phyloP scores from a whole-genome alignment of 768 basidiomycete genomes.

The Calocera cornea region DNA sequence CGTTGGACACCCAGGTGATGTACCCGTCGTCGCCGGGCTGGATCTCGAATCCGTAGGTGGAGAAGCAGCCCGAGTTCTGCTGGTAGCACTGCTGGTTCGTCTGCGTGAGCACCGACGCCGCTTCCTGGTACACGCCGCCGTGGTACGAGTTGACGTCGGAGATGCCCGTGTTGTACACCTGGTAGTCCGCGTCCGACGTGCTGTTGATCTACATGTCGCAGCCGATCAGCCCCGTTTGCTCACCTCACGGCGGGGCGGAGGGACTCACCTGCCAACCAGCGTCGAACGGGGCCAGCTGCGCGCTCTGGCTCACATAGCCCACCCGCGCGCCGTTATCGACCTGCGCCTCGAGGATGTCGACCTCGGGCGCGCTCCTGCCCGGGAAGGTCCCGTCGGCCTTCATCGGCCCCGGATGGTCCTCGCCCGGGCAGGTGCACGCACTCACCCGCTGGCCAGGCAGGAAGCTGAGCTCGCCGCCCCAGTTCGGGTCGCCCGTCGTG shows the following conservation, averaged over 20 bases:
- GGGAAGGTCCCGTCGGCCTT: conserved; percentile 29
- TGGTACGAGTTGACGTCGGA: conserved; percentile 53
- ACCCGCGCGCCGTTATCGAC: conserved; percentile 36
- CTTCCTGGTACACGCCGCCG: conserved; percentile 63
- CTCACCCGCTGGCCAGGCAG: conserved; percentile 81
- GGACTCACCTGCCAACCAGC: conserved; percentile 16
- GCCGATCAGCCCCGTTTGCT: not conserved
- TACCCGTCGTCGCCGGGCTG: conserved; percentile 65
- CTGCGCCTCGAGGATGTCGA: conserved; percentile 83
- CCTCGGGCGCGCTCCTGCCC: conserved; percentile 75
- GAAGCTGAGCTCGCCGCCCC: conserved; percentile 51
- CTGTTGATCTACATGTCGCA: conserved; percentile 42
- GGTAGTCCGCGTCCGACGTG: conserved; percentile 30
- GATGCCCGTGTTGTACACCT: conserved; percentile 37
- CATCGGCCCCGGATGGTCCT: conserved; percentile 78
- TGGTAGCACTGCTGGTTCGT: conserved; percentile 45
- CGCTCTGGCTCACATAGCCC: conserved; percentile 67
- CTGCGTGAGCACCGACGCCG: conserved; percentile 48
- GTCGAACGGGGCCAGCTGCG: conserved; percentile 71
- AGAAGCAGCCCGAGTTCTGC: conserved; percentile 33
- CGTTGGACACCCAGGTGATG: conserved; percentile 70
- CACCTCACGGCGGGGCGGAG: not conserved
- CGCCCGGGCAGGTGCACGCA: conserved; percentile 73
- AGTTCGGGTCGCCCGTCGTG: conserved; percentile 42
- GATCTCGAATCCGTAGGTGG: conserved; percentile 64